phyloP scores from a whole-genome alignment of 2,329 filamentous ascomycete genomes.

The Biscogniauxia marginata region DNA sequence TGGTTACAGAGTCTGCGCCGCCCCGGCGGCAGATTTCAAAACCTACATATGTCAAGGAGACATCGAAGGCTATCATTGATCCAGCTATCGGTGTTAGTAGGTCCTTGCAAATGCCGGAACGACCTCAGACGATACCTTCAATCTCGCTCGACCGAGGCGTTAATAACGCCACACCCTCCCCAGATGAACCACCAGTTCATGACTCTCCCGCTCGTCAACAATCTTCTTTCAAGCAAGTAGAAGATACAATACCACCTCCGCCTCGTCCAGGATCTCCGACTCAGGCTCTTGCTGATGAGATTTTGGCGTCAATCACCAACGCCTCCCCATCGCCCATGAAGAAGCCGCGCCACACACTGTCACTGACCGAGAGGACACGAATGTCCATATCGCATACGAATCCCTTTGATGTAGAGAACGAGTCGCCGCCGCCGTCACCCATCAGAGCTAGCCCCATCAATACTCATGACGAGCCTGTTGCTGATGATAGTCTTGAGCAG shows the following conservation, averaged over 20 bases:
- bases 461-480: conserved; percentile 19
- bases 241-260: conserved; percentile 11
- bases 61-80: conserved; percentile 6
- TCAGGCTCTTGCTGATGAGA: conserved; percentile 54
- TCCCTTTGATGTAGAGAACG: conserved; percentile 35
- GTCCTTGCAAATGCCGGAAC: not conserved
- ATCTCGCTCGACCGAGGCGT: not conserved
- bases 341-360: conserved; percentile 54
- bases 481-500: conserved; percentile 14
- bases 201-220: conserved; percentile 1
- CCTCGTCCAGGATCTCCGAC: conserved; percentile 39
- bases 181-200: not conserved
- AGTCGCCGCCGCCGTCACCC: conserved; percentile 18
- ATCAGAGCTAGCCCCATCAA: conserved; percentile 16
- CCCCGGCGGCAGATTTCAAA: conserved; percentile 8
- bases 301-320: conserved; percentile 53
- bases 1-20: conserved; percentile 3
- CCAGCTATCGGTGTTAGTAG: not conserved
- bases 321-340: conserved; percentile 59
- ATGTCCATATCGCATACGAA: conserved; percentile 67
- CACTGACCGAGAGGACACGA: conserved; percentile 75
- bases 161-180: not conserved
- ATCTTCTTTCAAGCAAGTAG: conserved; percentile 3
- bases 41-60: not conserved
- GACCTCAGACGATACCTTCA: not conserved